phyloP scores from a whole-genome alignment of 108 stramenopile genomes.

The Discostella stelligeroides region DNA sequence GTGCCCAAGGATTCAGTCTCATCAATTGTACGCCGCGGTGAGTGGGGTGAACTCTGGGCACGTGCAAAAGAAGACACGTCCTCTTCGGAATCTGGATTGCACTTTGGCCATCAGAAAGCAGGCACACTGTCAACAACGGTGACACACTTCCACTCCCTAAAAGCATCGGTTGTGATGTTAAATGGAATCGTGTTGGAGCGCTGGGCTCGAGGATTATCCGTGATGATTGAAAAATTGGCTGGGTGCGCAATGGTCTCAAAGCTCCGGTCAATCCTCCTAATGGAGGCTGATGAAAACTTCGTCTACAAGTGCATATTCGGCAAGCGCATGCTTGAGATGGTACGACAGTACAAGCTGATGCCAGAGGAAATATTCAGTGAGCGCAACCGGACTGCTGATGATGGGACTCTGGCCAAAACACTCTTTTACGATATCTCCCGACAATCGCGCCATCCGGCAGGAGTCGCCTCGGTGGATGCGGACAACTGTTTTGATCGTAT shows the following conservation, averaged over 20 bases:
- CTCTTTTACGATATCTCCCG: background rate
- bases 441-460: background rate
- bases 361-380: conserved; percentile 30
- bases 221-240: too few species aligned
- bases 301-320: conserved; percentile 3
- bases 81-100: too few species aligned
- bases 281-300: conserved; percentile 16
- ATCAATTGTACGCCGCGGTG: background rate
- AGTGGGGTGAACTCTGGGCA: background rate
- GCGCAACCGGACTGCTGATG: conserved; percentile 2
- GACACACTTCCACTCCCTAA: background rate
- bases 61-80: background rate
- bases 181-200: background rate
- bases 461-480: conserved; percentile 12
- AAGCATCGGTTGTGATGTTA: background rate
- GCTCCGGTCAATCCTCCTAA: conserved; percentile 2
- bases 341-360: conserved; percentile 2
- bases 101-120: conserved; percentile 6
- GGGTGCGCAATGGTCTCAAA: conserved; percentile 12
- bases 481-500: conserved; percentile 28
- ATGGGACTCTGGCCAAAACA: background rate
- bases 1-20: background rate
- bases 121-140: conserved; percentile 1
- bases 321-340: conserved; percentile 7
- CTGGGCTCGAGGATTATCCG: too few species aligned